Evolutionary conservation across 2,329 filamentous ascomycete genomes (phyloP).

Genomic region (Gaeumannomyces tritici): DNA sequence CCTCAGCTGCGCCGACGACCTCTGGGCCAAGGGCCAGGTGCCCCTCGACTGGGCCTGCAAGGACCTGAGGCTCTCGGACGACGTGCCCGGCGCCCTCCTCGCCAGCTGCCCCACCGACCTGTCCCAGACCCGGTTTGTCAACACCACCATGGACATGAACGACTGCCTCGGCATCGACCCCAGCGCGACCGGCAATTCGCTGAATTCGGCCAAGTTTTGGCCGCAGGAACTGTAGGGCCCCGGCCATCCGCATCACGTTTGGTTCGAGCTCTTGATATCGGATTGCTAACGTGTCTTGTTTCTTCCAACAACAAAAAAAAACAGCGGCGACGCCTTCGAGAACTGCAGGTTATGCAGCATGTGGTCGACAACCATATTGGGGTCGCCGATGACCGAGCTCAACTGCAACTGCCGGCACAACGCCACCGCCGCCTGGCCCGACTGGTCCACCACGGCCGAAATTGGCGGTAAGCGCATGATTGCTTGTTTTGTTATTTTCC

Average conservation of each 20-base stretch:
- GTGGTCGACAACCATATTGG: neutral
- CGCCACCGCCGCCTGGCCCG: neutral
- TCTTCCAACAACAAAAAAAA: too few relatives aligned
- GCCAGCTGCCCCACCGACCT: neutral
- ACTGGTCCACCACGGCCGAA: neutral
- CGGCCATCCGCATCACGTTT: too few relatives aligned
- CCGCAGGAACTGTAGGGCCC: neutral
- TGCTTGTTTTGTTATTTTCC: neutral
- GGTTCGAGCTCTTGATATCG: too few relatives aligned
- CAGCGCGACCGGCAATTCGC: neutral
- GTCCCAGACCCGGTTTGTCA: neutral
- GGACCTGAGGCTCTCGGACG: neutral
- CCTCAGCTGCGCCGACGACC: neutral
- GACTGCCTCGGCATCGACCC: neutral
- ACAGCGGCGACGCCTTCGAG: slow-evolving; percentile 3
- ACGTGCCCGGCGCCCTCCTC: neutral
- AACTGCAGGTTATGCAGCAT: neutral
- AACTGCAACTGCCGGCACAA: neutral
- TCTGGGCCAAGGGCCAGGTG: neutral
- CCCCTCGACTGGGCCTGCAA: slow-evolving; percentile 1
- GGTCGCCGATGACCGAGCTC: neutral
- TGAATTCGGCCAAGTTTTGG: neutral
- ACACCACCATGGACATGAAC: neutral
- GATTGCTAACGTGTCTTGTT: too few relatives aligned
- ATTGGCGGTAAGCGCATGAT: neutral